These are phyloP conservation scores for Lactarius pseudohatsudake DNA, from an alignment of 768 basidiomycete species.

Conservation along the genomic window DNA sequence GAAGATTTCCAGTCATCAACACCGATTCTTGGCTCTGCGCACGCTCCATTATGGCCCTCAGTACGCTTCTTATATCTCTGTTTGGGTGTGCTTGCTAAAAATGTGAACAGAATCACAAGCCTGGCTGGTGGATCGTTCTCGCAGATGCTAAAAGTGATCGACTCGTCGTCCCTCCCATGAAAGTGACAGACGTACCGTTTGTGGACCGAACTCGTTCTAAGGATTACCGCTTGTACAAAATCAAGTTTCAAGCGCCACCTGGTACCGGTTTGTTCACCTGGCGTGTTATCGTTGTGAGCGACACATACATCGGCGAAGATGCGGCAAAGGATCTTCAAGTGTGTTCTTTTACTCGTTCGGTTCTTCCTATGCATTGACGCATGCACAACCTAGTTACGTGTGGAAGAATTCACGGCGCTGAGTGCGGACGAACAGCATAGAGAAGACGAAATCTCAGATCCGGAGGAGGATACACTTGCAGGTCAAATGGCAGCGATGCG, in stretches of 20 bases:
- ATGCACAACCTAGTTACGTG: slow-evolving; percentile 59
- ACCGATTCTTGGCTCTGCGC: slow-evolving; percentile 59
- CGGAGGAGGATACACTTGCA: slow-evolving; percentile 93
- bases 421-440: slow-evolving; percentile 55
- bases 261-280: slow-evolving; percentile 83
- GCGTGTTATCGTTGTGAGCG: slow-evolving; percentile 82
- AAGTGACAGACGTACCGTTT: slow-evolving; percentile 75
- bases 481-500: slow-evolving; percentile 98
- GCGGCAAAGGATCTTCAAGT: slow-evolving; percentile 69
- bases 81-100: slow-evolving; percentile 11
- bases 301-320: slow-evolving; percentile 87
- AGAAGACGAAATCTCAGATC: slow-evolving; percentile 97
- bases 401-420: slow-evolving; percentile 68
- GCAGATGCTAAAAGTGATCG: slow-evolving; percentile 84
- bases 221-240: slow-evolving; percentile 80
- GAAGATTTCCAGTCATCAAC: slow-evolving; percentile 55
- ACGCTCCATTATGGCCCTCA: slow-evolving; percentile 90
- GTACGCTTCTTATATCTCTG: slow-evolving; percentile 45
- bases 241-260: slow-evolving; percentile 94
- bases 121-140: slow-evolving; percentile 89
- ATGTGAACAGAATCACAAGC: slow-evolving; percentile 69
- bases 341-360: slow-evolving; percentile 34
- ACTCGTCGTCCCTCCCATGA: slow-evolving; percentile 83
- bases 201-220: slow-evolving; percentile 48
- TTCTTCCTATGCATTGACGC: slow-evolving; percentile 5